phyloP scores from a whole-genome alignment of 805 yeast genomes.

The Middelhovenomyces tepae region DNA sequence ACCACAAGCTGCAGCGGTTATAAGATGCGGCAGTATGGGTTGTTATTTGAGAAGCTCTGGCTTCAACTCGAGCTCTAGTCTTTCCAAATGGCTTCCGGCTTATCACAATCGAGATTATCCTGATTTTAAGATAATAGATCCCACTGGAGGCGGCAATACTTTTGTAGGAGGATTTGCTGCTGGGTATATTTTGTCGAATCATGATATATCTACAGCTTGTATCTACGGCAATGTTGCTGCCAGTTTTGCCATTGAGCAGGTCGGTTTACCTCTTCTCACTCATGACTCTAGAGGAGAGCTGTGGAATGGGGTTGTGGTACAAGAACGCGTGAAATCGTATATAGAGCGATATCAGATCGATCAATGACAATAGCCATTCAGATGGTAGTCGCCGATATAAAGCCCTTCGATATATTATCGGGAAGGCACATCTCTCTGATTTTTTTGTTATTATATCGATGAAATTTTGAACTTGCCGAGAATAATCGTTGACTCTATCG shows the following conservation, averaged over 20 bases:
- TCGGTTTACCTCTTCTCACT: constrained; percentile 55
- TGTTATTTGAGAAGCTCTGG: no score
- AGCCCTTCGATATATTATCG: no score
- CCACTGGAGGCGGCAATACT: constrained; percentile 93
- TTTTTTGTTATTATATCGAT: no score
- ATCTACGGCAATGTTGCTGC: constrained; percentile 72
- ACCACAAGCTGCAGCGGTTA: constrained; percentile 11
- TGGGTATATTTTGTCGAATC: constrained; percentile 38
- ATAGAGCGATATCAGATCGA: neutral
- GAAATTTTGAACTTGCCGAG: no score
- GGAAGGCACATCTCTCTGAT: no score
- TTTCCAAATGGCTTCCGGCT: constrained; percentile 52
- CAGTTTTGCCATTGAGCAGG: constrained; percentile 69
- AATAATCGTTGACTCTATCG: no score
- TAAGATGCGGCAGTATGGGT: constrained; percentile 2
- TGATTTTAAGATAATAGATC: constrained; percentile 53
- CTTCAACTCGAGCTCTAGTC: constrained; percentile 30
- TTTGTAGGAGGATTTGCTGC: constrained; percentile 74
- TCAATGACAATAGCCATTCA: no score
- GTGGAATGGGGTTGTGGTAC: constrained; percentile 55
- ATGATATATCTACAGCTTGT: constrained; percentile 38
- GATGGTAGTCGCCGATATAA: no score
- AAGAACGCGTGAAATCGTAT: constrained; percentile 39
- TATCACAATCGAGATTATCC: constrained; percentile 40
- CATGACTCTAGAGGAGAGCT: constrained; percentile 22